Conservation (phyloP, 2,329 filamentous ascomycete genomes). For the Colletotrichum echinochloae region DNA sequence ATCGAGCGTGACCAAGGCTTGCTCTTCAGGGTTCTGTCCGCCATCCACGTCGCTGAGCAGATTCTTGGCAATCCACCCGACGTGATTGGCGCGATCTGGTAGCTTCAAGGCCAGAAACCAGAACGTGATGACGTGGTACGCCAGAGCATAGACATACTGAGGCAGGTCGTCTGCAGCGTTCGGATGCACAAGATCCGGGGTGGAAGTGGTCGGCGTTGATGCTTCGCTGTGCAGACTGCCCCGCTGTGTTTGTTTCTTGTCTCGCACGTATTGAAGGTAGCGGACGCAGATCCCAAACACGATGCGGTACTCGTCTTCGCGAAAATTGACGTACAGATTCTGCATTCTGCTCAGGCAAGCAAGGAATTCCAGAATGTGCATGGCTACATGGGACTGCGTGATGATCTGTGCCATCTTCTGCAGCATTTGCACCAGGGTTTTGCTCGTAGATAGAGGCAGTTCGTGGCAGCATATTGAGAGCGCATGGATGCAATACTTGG, state of each 20-base stretch:
- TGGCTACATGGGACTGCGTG: conserved; percentile 89
- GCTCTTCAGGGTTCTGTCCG: conserved; percentile 84
- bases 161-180: conserved; percentile 76
- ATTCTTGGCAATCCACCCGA: conserved; percentile 90
- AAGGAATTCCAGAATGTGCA: conserved; percentile 97
- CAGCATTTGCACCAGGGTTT: conserved; percentile 85
- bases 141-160: conserved; percentile 92
- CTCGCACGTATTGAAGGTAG: conserved; percentile 89
- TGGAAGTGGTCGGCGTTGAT: conserved; percentile 31
- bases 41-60: conserved; percentile 84
- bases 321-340: conserved; percentile 87
- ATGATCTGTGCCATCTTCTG: conserved; percentile 97
- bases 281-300: conserved; percentile 96
- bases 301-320: conserved; percentile 90
- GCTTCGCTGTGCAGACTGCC: conserved; percentile 60
- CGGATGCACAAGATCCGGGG: conserved; percentile 42
- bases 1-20: conserved; percentile 92
- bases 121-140: conserved; percentile 95
- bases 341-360: conserved; percentile 87
- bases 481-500: conserved; percentile 94
- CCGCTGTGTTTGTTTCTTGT: conserved; percentile 65
- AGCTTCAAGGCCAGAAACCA: conserved; percentile 95
- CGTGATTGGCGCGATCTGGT: conserved; percentile 83
- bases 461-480: conserved; percentile 96
- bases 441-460: conserved; percentile 86